Percentiles rank a stretch among this genome's conserved stretches.
phyloP scores from a whole-genome alignment of 208 protist species.

The Crithidia bombi region DNA sequence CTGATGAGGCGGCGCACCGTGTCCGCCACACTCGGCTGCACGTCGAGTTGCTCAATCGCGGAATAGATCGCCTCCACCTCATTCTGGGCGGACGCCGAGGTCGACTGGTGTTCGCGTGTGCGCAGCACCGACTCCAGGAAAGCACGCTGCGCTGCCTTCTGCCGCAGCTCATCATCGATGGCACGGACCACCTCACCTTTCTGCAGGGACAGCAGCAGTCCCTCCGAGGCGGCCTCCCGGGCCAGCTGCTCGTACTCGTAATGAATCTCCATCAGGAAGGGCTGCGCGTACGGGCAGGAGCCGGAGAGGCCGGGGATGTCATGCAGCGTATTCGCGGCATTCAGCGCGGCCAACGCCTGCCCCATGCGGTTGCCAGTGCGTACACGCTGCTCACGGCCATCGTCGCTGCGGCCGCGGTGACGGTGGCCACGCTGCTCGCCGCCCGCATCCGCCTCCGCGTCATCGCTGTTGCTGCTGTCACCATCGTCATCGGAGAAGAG shows the following conservation, averaged over 20 bases:
- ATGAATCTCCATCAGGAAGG: conserved; percentile 62
- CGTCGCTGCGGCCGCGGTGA: background rate
- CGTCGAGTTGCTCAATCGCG: conserved; percentile 22
- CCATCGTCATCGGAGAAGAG: conserved; percentile 29
- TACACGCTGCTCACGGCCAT: too few species aligned
- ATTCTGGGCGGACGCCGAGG: background rate
- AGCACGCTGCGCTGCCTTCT: conserved; percentile 19
- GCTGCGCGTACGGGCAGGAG: conserved; percentile 37
- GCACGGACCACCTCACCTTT: conserved; percentile 57
- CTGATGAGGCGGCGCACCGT: conserved; percentile 19
- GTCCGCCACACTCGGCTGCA: conserved; percentile 8
- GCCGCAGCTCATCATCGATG: conserved; percentile 43
- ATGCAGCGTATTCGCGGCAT: conserved; percentile 1
- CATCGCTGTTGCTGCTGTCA: too few species aligned
- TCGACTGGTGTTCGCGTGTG: conserved; percentile 14
- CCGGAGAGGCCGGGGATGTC: conserved; percentile 18
- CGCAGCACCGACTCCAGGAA: conserved; percentile 28
- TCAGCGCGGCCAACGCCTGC: conserved; percentile 29
- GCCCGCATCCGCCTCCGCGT: background rate
- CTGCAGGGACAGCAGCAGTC: conserved; percentile 49
- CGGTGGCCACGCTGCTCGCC: background rate
- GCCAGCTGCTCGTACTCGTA: conserved; percentile 53
- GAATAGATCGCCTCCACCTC: conserved; percentile 22
- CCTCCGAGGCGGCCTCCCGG: conserved; percentile 39
- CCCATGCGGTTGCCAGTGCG: conserved; percentile 27